A percentile compares a stretch with the other conserved stretches of the same genome.
phyloP scores from a whole-genome alignment of 306 rosid species.

The Cucurbita maxima region DNA sequence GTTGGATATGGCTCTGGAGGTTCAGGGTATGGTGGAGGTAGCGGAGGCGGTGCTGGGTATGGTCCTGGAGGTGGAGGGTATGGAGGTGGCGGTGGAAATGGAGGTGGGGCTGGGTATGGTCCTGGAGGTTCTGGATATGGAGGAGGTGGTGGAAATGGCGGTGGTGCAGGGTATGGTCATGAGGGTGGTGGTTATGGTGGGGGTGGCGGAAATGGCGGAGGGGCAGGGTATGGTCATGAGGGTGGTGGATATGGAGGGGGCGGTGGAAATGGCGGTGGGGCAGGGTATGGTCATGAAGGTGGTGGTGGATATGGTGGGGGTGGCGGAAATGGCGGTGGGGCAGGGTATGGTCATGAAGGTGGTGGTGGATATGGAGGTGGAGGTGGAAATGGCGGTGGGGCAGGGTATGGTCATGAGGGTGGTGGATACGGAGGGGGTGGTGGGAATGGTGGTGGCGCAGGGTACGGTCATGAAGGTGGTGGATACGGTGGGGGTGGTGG shows the following conservation, averaged over 20 bases:
- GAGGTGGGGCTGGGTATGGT: neutral
- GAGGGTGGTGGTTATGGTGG: neutral
- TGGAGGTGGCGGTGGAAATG: neutral
- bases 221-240: neutral
- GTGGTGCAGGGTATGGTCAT: neutral
- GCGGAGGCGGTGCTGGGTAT: neutral
- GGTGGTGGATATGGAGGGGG: neutral
- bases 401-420: neutral
- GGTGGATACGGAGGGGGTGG: neutral
- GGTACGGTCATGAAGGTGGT: neutral
- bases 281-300: neutral
- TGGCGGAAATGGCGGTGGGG: neutral
- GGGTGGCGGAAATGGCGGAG: neutral
- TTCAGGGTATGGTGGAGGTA: neutral
- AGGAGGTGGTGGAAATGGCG: neutral
- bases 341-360: neutral
- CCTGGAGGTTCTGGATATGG: neutral
- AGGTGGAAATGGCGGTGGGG: neutral
- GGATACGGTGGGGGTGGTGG: neutral
- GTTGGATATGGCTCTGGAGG: neutral
- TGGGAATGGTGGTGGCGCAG: neutral
- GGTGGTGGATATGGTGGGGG: neutral
- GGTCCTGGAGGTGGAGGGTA: neutral
- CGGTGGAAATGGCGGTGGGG: neutral
- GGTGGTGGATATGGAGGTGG: neutral